These are phyloP conservation scores for Aureobasidium sp. DNA, from an alignment of 2,329 filamentous ascomycete genomes.

Conservation along the genomic window DNA sequence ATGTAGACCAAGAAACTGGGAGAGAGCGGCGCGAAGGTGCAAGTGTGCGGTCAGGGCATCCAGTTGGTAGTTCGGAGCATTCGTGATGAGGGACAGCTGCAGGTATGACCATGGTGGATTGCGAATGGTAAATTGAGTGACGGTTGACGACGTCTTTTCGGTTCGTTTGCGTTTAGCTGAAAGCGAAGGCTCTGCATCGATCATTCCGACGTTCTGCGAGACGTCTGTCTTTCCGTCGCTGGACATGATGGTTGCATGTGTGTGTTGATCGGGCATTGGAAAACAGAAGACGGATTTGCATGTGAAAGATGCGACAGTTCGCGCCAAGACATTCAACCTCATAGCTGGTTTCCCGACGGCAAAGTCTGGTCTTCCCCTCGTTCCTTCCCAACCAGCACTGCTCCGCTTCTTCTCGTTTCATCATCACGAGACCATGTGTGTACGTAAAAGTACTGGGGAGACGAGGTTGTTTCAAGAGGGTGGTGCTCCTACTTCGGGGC, in stretches of 20 bases:
- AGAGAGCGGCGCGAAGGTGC: conserved; percentile 57
- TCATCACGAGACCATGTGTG: background rate
- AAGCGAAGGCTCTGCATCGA: background rate
- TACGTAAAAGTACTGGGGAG: background rate
- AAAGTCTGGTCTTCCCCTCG: background rate
- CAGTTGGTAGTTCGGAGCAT: conserved; percentile 28
- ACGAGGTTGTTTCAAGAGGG: background rate
- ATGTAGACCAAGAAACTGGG: conserved; percentile 62
- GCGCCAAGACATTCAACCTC: background rate
- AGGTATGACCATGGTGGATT: conserved; percentile 36
- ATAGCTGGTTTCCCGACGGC: background rate
- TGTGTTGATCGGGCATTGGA: background rate
- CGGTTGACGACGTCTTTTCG: conserved; percentile 11
- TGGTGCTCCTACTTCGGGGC: background rate
- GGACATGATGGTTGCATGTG: background rate
- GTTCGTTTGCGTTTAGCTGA: conserved; percentile 17
- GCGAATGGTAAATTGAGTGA: conserved; percentile 34
- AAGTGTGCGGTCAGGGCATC: conserved; percentile 58
- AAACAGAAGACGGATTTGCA: conserved; percentile 1
- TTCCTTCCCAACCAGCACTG: background rate
- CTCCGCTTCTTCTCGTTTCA: background rate
- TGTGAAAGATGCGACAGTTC: background rate
- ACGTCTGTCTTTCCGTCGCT: background rate
- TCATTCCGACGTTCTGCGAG: background rate
- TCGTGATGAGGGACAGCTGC: conserved; percentile 31